Evolutionary conservation across 495 filamentous ascomycete genomes (phyloP).

Genomic region (Sordaria brevicollis): DNA sequence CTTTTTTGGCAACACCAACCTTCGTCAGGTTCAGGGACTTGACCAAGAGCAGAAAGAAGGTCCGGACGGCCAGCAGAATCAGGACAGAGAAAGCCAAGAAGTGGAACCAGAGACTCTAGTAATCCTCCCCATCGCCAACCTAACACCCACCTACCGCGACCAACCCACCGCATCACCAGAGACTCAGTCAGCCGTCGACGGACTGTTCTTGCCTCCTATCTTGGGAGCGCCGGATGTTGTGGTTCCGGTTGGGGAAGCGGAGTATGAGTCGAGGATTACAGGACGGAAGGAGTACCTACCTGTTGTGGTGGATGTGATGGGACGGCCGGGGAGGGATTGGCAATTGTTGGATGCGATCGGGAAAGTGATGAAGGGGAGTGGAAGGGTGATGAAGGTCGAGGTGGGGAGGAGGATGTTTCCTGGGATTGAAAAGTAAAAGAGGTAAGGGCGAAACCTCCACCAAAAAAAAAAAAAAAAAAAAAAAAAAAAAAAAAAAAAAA

Average conservation of each 20-base stretch:
- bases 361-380: neutral
- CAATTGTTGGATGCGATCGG: neutral
- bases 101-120: neutral
- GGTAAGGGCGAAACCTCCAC: neutral
- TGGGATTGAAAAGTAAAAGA: too few species aligned
- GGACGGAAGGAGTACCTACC: neutral
- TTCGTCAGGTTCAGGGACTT: too few species aligned
- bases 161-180: neutral
- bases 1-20: neutral
- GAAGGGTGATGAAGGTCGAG: neutral
- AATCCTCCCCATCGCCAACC: neutral
- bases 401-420: slow-evolving; percentile 2
- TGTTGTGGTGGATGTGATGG: neutral
- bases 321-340: neutral
- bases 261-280: neutral
- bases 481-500: neutral
- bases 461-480: neutral
- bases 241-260: slow-evolving; percentile 1
- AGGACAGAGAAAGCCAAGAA: too few species aligned
- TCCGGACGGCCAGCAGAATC: too few species aligned
- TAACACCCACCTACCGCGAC: neutral
- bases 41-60: too few species aligned
- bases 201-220: neutral
- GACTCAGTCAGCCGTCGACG: neutral
- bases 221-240: neutral